A percentile compares a stretch with the other conserved stretches of the same genome.
Evolutionary conservation across 2,329 filamentous ascomycete species (phyloP).

Genomic region (Celoporthe dispersa): DNA sequence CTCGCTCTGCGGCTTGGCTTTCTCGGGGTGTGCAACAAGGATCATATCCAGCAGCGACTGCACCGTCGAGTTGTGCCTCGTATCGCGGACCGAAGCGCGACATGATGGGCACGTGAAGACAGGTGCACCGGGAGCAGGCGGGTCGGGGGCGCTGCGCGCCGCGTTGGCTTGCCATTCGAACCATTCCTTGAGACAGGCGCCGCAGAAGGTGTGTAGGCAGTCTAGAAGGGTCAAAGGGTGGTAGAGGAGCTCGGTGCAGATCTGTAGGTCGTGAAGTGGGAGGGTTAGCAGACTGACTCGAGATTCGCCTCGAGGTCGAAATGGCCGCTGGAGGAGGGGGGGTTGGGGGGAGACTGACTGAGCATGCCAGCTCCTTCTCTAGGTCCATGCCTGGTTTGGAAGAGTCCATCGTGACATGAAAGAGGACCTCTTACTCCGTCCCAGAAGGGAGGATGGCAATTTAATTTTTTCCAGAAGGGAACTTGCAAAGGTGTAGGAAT

Average conservation of each 20-base stretch:
- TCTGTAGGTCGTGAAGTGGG: constrained; percentile 56
- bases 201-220: constrained; percentile 95
- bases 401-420: constrained; percentile 49
- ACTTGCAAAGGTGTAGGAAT: neutral
- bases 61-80: constrained; percentile 87
- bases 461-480: neutral
- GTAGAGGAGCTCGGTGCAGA: constrained; percentile 94
- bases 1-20: constrained; percentile 71
- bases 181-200: constrained; percentile 94
- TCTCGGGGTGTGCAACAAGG: constrained; percentile 76
- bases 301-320: constrained; percentile 16
- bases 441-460: constrained; percentile 19
- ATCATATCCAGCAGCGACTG: constrained; percentile 90
- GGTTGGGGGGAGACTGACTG: constrained; percentile 65
- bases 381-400: constrained; percentile 67
- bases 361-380: constrained; percentile 94
- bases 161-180: constrained; percentile 77
- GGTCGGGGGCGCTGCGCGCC: constrained; percentile 55
- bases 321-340: constrained; percentile 5
- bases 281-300: constrained; percentile 19
- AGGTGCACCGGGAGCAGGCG: constrained; percentile 51
- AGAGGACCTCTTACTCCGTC: constrained; percentile 16
- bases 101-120: constrained; percentile 91
- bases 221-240: constrained; percentile 90
- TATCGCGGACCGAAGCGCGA: constrained; percentile 82